Evolutionary conservation across 495 filamentous ascomycete genomes (phyloP), one percentile per base, ranked within the genome.

Genomic region (Rhypophila decipiens): DNA sequence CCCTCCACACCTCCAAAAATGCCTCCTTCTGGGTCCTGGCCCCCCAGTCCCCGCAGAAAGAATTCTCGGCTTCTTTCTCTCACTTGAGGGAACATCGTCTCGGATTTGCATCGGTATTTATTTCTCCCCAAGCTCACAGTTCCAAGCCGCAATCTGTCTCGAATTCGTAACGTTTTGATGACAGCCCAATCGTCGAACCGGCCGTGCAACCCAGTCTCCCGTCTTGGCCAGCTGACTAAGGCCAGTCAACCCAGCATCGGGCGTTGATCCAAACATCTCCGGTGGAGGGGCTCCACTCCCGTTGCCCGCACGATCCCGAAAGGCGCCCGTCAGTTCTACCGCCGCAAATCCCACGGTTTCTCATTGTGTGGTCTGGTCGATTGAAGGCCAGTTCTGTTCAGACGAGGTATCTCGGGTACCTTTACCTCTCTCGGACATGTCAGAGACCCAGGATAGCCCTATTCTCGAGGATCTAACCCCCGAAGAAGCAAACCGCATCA

Each of bases 401-500:
- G 27, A 7, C 27, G 27, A 31, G 27, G 27, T 7, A 31, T 31
- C 27, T 31, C 27, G 27, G 7, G 27, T 7, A 13, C 13, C 27
- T 31, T 31, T 13, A 13, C 27, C 27, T 13, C 38, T 22, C 33
- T 36, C 23, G 4, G 17, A 1, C 23, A 64, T 63, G 62, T 66
- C 61, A 39, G 66, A 68, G 34, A 50, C 61, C 8, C 60, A 68
- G 15, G 59, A 64, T n/a, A 64, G 58, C 44, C 58, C 62, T 38
- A 56, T 44, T 42, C 59, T 75, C 39, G 67, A 75, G 59, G 68
- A 76, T 54, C 70, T 76, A 45, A 75, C 72, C 24, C 72, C 73
- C 17, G 76, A 78, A 58, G 75, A 79, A 58, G 75, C 74, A 42
- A 78, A 63, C 52, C 73, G 75, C 52, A 79, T 79, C 52, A 79